phyloP scores from a whole-genome alignment of 73 alveolate genomes.

The Symbiodinium pilosum region DNA sequence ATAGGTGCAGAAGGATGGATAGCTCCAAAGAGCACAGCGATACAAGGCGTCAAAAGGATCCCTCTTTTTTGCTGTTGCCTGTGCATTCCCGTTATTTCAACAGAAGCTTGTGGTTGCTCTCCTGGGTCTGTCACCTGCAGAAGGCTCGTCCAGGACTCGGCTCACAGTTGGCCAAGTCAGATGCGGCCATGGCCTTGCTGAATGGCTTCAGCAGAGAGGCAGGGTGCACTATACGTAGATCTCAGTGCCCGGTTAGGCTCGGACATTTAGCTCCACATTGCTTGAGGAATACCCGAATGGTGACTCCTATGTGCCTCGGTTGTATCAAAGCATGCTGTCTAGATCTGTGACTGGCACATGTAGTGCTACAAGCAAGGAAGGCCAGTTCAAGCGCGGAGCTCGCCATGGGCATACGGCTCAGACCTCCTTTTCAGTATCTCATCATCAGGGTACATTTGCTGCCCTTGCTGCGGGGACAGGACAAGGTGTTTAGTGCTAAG shows the following conservation, averaged over 20 bases:
- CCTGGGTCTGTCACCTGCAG: no score
- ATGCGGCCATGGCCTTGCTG: constrained; percentile 62
- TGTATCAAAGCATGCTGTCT: neutral
- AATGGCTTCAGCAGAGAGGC: constrained; percentile 90
- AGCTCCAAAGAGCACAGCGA: no score
- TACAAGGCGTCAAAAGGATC: no score
- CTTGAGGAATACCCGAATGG: constrained; percentile 75
- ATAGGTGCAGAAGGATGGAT: no score
- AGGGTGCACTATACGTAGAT: neutral
- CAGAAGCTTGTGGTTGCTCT: no score
- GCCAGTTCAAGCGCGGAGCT: constrained; percentile 82
- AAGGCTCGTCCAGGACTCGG: neutral
- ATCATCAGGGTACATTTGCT: neutral
- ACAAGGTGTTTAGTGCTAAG: no score
- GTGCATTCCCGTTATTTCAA: no score
- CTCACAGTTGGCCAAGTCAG: neutral
- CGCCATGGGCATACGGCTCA: constrained; percentile 55
- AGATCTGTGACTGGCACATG: neutral
- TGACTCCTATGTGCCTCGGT: constrained; percentile 48
- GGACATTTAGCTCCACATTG: neutral
- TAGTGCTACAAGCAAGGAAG: neutral
- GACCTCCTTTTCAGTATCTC: neutral
- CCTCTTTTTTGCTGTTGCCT: no score
- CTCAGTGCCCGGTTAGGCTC: neutral
- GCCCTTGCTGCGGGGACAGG: no score